These are phyloP conservation scores for Parastagonospora nodorum DNA, from an alignment of 2,329 filamentous ascomycete species.

Conservation along the genomic window DNA sequence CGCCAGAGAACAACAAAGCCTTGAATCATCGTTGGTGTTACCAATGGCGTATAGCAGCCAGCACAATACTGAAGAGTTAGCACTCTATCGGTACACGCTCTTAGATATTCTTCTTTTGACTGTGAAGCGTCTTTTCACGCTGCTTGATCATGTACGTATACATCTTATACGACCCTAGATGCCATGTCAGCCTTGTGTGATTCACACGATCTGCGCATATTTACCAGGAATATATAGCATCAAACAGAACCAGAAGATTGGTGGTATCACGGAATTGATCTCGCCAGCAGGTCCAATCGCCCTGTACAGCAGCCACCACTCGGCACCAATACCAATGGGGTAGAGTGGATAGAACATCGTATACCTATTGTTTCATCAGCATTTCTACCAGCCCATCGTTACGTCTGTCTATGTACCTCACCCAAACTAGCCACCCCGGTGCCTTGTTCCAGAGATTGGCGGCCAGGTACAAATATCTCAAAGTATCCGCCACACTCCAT, in stretches of 20 bases:
- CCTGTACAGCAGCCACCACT: conserved; percentile 32
- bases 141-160: conserved; percentile 37
- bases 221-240: conserved; percentile 30
- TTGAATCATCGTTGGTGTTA: too few species aligned
- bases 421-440: conserved; percentile 18
- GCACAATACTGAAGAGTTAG: too few species aligned
- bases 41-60: too few species aligned
- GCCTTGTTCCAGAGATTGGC: conserved; percentile 26
- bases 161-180: conserved; percentile 29
- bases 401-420: conserved; percentile 12
- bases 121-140: conserved; percentile 22
- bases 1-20: too few species aligned
- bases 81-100: too few species aligned
- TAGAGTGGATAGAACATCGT: conserved; percentile 34
- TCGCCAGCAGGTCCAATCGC: conserved; percentile 15
- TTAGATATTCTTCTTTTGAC: not conserved
- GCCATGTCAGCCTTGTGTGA: not conserved
- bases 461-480: conserved; percentile 28
- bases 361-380: conserved; percentile 9
- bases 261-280: conserved; percentile 16
- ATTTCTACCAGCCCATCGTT: not conserved
- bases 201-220: not conserved
- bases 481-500: conserved; percentile 27
- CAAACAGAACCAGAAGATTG: conserved; percentile 26
- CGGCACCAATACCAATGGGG: conserved; percentile 30